Base-by-base conservation (phyloP, 495 filamentous ascomycete species). In the Podospora appendiculata region DNA sequence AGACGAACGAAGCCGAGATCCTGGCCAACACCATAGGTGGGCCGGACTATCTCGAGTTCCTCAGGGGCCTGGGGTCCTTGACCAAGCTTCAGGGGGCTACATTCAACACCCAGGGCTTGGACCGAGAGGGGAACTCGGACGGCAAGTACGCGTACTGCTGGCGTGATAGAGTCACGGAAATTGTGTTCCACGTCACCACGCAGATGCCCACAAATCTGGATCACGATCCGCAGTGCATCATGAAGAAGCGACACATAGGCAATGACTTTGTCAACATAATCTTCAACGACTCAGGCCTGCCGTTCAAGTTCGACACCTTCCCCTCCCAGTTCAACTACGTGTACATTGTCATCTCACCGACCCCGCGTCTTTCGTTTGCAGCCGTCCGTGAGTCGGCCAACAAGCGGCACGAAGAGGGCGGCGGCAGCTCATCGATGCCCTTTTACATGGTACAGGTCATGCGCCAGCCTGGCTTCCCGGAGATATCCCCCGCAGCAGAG, bases 181-280 rank as follows among this genome's bases (percentile, higher is more conserved):
- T 99, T 33, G 85, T 96, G 12, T 99, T 91, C 65, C 94, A 99
- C 64, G 83, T 96, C 41, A 85, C 89, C 3, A 97, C 91, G 11
- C 87, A 95, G 78, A 99, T 99, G 94, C 94, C 94, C 10, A 93
- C 88, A 16, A 78, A 91, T 63, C 73, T 84, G 25, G 80, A 87
- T 32, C 74, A 79, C 40, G 90, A 96, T 60, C 81, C 85, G 12
- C 75, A 77, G 12, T 90, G 85, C 58, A 80, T 83, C 56, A 78
- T 79, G 61, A 99, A 99, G 74, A 99, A 99, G 66, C 78, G 83
- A 4, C 95, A 99, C 60, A 90, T 95, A 41, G 94, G 94, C 40
- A 99, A 99, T 61, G 95, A 99, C 70, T 94, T 86, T 60, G 94
- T 99, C 57, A 97, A 94, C 59, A 95, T 99, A 58, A 83, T 99